phyloP scores from a whole-genome alignment of 1,139 yeast species.

The Entelexis sorbosivorans region DNA sequence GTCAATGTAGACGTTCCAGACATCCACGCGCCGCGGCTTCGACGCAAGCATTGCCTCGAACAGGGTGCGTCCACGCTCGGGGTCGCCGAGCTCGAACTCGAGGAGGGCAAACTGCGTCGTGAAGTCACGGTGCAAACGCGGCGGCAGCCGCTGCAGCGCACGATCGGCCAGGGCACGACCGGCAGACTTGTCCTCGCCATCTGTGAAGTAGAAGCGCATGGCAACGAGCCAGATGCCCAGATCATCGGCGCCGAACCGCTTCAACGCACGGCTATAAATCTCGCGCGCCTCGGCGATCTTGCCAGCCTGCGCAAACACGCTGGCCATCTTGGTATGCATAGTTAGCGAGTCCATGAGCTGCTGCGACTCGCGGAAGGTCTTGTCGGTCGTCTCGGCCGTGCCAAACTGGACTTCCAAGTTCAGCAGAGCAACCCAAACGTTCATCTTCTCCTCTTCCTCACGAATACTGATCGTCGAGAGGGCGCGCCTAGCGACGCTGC shows the following conservation, averaged over 20 bases:
- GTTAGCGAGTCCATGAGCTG: conserved; percentile 82
- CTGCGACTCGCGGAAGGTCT: conserved; percentile 67
- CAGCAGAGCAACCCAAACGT: conserved; percentile 90
- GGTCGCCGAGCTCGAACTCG: conserved; percentile 76
- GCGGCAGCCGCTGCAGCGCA: conserved; percentile 60
- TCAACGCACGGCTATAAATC: conserved; percentile 54
- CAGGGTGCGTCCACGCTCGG: conserved; percentile 88
- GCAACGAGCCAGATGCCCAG: conserved; percentile 64
- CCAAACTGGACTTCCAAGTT: conserved; percentile 94
- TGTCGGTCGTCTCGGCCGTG: conserved; percentile 67
- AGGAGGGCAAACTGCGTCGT: conserved; percentile 82
- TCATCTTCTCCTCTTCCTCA: conserved; percentile 86
- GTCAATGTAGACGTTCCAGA: conserved; percentile 92
- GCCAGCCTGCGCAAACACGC: conserved; percentile 64
- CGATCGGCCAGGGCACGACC: conserved; percentile 53
- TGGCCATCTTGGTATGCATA: conserved; percentile 69
- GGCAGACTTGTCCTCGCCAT: conserved; percentile 37
- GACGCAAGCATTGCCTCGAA: conserved; percentile 86
- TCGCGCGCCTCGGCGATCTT: conserved; percentile 58
- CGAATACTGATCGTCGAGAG: conserved; percentile 79
- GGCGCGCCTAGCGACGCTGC: conserved; percentile 88
- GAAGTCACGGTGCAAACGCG: conserved; percentile 65
- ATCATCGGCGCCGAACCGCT: conserved; percentile 63
- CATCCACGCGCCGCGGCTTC: conserved; percentile 82
- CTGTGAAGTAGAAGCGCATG: conserved; percentile 61